Evolutionary conservation across 106 monocot genomes (phyloP), one percentile per base, ranked within the genome.

Genomic region (Dioscorea dumetorum): DNA sequence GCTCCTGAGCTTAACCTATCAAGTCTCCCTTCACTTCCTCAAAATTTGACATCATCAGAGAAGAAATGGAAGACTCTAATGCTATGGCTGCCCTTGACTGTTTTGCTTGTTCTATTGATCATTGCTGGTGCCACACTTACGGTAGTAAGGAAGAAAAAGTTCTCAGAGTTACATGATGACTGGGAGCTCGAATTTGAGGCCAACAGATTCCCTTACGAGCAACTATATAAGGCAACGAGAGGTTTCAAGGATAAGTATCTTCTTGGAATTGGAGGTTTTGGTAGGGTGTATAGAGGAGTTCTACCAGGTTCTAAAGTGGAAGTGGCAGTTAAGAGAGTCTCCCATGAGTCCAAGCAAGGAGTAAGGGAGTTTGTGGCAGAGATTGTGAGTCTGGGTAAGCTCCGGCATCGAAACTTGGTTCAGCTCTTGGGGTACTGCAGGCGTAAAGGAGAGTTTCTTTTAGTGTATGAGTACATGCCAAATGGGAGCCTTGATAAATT

Each of bases 401-500:
- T 67, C 22, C 67, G 51, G 24, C 51, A 67, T 51, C 49, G 51
- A 5, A 50, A 67, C 67, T 18, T 67, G 22, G 67, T 67, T 5
- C 67, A 24, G 23, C 67, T 67, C 24, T 28, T 67, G 6, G 67
- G 67, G n/a, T 67, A 67, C 50, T 67, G 67, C 10, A 49, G 67
- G 12, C 67, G 67, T 16, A 54, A 52, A 23, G 67, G 67, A 31
- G 67, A 67, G 67, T 52, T 67, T 1, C 50, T 52, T 14, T 67
- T 67, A 23, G 67, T 67, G 13, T 67, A 67, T 31, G 67, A 50
- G 50, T 67, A 22, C 50, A 67, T 67, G 50, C 67, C 50, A 2
- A 50, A 67, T 15, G 51, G 67, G 12, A 67, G 67, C 67, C 67
- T 67, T 11, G 67, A 67, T 28, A 67, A 67, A 28, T 18, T 67